Base-by-base conservation (phyloP, 176 grass and related monocot genomes). In the Olyra latifolia region DNA sequence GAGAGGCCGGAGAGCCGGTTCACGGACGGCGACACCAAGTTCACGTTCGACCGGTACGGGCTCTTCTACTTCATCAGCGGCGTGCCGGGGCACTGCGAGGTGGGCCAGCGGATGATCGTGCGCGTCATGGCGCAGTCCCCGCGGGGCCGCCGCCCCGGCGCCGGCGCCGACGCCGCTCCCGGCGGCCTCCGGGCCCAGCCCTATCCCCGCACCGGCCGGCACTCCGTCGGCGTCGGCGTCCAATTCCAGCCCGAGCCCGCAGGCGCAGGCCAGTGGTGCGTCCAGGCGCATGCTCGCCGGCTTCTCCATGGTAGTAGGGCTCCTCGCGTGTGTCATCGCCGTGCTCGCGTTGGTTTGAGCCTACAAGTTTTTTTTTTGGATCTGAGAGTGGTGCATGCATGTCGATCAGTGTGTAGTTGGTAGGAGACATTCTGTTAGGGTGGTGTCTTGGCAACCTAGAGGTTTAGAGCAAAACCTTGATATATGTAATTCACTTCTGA, bases 1-100 rank as follows among this genome's bases (percentile, higher is more conserved):
- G 69, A 38, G 43, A 72, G n/a, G 3, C 89, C 94, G 2, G 5
- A 88, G 17, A 11, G 45, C 41, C 66, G 69, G 65, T 97, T 91
- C 81, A 66, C 62, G 5, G 66, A 61, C 72, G 91, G 94, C 71
- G 55, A 88, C 43, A 94, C 89, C 53, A 83, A 69, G 54, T 86
- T 94, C 86, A 32, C 30, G 63, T 59, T 97, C 28, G 89, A 91
- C 69, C 63, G 35, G 48, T 0, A 7, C 43, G 91, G 89, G 0
- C 65, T 71, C 65, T 79, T 87, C 84, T 97, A 77, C 94, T 91
- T 94, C 89, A 65, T 97, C 81, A 97, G 91, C n/a, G 94, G 94
- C 57, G 71, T 82, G 70, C 78, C 75, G 0, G 84, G 86, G 1
- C 87, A 84, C 89, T 97, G 94, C 76, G 71, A 75, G 78, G 70